phyloP scores from a whole-genome alignment of 179 eudicot species.

The Corrigiola litoralis region DNA sequence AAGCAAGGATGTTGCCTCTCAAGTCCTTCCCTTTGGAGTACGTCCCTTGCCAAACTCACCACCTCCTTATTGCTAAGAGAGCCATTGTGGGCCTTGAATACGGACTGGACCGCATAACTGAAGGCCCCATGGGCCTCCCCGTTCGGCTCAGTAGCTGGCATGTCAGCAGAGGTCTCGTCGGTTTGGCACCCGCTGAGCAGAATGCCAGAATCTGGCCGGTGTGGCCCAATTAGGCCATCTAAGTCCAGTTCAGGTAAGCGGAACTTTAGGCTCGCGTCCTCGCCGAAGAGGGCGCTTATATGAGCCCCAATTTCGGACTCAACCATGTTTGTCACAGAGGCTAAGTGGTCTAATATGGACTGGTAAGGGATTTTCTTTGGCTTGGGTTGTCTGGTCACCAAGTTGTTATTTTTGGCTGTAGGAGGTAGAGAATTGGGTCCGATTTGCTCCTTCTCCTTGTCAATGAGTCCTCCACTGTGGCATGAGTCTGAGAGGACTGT shows the following conservation, averaged over 20 bases:
- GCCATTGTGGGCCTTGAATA: conserved; percentile 38
- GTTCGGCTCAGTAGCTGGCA: conserved; percentile 21
- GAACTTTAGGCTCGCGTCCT: conserved; percentile 45
- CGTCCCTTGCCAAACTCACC: conserved; percentile 46
- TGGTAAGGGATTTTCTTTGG: conserved; percentile 37
- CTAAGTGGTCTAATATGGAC: conserved; percentile 36
- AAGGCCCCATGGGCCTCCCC: conserved; percentile 59
- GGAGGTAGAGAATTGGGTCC: conserved; percentile 37
- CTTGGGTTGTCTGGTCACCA: conserved; percentile 28
- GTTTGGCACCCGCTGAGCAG: conserved; percentile 70
- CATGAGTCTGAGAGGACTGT: conserved; percentile 79
- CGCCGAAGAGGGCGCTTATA: conserved; percentile 38
- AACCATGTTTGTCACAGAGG: conserved; percentile 36
- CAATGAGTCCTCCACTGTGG: conserved; percentile 76
- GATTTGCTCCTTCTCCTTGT: conserved; percentile 67
- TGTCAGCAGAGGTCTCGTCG: conserved; percentile 53
- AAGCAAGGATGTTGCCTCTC: conserved; percentile 66
- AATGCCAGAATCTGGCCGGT: conserved; percentile 48
- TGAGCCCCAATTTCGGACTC: conserved; percentile 49
- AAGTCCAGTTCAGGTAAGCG: conserved; percentile 36
- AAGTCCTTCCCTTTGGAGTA: conserved; percentile 33
- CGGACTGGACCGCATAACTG: conserved; percentile 49
- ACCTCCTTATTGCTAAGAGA: conserved; percentile 40
- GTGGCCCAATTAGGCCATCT: conserved; percentile 23
- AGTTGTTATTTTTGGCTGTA: conserved; percentile 27